Conservation (phyloP, 2,329 filamentous ascomycete species). For the Diaporthe ampelina region DNA sequence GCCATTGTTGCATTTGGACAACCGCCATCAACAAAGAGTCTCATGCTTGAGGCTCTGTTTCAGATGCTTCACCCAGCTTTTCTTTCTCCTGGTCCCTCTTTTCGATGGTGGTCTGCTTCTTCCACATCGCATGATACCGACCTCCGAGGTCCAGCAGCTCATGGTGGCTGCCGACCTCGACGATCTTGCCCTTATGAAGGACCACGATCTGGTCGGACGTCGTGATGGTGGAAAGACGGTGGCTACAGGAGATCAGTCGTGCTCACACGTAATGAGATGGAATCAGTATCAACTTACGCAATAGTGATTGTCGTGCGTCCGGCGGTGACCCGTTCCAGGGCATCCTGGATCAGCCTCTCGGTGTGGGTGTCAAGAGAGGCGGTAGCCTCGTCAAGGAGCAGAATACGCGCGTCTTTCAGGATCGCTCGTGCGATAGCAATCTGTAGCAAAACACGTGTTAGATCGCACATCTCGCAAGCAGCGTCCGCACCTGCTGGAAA, state of each 20-base stretch:
- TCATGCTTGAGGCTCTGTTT: not conserved
- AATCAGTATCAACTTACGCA: constrained; percentile 51
- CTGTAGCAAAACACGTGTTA: constrained; percentile 3
- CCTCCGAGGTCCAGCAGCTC: constrained; percentile 61
- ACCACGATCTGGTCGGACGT: constrained; percentile 69
- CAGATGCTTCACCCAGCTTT: constrained; percentile 33
- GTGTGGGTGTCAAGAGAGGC: constrained; percentile 93
- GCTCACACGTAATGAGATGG: not conserved
- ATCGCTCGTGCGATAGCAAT: constrained; percentile 93
- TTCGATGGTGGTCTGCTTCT: constrained; percentile 61
- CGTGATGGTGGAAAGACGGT: constrained; percentile 70
- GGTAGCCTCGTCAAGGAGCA: constrained; percentile 93
- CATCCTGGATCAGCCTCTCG: constrained; percentile 89
- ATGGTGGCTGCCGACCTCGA: constrained; percentile 64
- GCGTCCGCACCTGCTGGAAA: not conserved
- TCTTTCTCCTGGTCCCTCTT: constrained; percentile 50
- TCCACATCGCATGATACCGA: constrained; percentile 67
- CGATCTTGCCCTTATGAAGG: constrained; percentile 64
- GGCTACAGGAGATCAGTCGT: constrained; percentile 49
- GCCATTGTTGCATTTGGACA: not conserved
- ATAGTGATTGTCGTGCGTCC: constrained; percentile 68
- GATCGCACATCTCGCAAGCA: not conserved
- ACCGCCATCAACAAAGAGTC: not conserved
- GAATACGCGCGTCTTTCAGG: constrained; percentile 90
- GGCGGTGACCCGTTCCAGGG: constrained; percentile 44